Evolutionary conservation across 176 grass and related monocot genomes (phyloP).

Genomic region (Poa pratensis): DNA sequence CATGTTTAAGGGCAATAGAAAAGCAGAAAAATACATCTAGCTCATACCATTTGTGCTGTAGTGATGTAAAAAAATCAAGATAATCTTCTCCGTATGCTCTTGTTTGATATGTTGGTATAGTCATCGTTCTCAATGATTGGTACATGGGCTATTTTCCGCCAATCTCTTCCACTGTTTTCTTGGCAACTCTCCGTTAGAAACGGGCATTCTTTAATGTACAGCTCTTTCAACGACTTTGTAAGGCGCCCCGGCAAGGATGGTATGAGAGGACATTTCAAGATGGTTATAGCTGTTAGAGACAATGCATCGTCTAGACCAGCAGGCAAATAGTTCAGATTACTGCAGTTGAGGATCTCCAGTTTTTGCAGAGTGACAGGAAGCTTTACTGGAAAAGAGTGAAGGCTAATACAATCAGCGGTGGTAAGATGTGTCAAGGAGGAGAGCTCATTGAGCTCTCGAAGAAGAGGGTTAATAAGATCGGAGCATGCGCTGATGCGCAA

Average conservation of each 20-base stretch:
- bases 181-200: slow-evolving; percentile 49
- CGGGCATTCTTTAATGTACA: slow-evolving; percentile 63
- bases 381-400: slow-evolving; percentile 58
- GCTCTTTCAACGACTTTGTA: slow-evolving; percentile 52
- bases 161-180: slow-evolving; percentile 42
- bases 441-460: slow-evolving; percentile 49
- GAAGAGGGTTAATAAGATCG: slow-evolving; percentile 59
- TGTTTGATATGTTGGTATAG: neutral
- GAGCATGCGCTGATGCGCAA: slow-evolving; percentile 59
- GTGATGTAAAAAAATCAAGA: slow-evolving; percentile 10
- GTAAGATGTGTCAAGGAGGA: slow-evolving; percentile 47
- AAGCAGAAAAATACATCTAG: neutral
- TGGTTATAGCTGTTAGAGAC: slow-evolving; percentile 46
- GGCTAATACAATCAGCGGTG: slow-evolving; percentile 46
- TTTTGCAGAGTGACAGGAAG: slow-evolving; percentile 54
- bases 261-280: slow-evolving; percentile 63
- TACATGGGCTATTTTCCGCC: slow-evolving; percentile 64
- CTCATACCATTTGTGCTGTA: slow-evolving; percentile 31
- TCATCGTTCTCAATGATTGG: slow-evolving; percentile 48
- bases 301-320: slow-evolving; percentile 45
- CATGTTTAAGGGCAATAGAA: neutral
- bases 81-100: slow-evolving; percentile 35
- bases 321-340: slow-evolving; percentile 54
- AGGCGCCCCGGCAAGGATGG: slow-evolving; percentile 52
- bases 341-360: slow-evolving; percentile 58